These are phyloP conservation scores for Arabidopsis hybrid DNA, from an alignment of 441 rosid genomes.

Conservation along the genomic window DNA sequence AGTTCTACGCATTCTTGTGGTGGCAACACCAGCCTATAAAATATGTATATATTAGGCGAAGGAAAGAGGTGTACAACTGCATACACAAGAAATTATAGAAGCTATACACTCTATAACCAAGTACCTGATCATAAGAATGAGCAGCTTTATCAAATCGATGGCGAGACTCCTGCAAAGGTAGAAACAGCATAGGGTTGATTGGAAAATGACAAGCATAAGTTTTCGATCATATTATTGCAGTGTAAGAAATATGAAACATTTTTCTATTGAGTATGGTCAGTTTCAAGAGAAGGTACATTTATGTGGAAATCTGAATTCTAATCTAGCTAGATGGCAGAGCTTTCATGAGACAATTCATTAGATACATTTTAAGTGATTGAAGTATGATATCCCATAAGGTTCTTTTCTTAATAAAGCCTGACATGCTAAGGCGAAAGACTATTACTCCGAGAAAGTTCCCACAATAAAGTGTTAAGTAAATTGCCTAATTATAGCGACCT, in stretches of 20 bases:
- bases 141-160: constrained; percentile 74
- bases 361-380: no score
- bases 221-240: constrained; percentile 7
- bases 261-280: not conserved
- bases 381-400: no score
- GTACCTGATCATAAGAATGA: constrained; percentile 86
- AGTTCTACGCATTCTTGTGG: constrained; percentile 3
- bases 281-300: no score
- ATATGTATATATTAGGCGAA: not conserved
- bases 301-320: no score
- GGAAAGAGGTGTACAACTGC: not conserved
- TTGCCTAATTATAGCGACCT: no score
- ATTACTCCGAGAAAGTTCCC: no score
- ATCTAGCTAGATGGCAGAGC: no score
- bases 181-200: constrained; percentile 27
- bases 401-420: no score
- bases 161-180: constrained; percentile 75
- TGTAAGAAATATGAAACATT: constrained; percentile 9
- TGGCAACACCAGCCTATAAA: not conserved
- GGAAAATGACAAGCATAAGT: not conserved
- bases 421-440: no score
- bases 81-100: constrained; percentile 24
- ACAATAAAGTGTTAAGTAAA: no score
- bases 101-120: constrained; percentile 16
- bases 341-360: no score